Evolutionary conservation across 768 basidiomycete genomes (phyloP).

Genomic region (Sarcodon sp.): DNA sequence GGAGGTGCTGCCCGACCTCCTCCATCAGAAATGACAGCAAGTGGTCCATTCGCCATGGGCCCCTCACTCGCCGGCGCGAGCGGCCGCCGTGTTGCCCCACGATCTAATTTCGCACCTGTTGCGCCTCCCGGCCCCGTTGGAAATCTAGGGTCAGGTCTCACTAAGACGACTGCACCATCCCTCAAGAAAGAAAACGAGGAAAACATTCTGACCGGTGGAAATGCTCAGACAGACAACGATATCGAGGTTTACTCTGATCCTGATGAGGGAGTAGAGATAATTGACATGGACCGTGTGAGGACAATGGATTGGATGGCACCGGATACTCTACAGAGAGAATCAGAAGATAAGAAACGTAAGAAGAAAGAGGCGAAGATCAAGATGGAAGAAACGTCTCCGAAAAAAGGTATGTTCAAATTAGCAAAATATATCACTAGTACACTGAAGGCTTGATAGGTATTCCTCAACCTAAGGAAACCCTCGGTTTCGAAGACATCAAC

Average conservation of each 20-base stretch:
- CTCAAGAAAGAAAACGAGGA: conserved; percentile 25
- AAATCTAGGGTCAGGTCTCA: conserved; percentile 34
- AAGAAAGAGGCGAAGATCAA: conserved; percentile 24
- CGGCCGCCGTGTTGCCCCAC: conserved; percentile 36
- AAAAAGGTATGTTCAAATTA: conserved; percentile 18
- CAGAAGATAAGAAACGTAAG: conserved; percentile 20
- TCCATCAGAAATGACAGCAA: conserved; percentile 65
- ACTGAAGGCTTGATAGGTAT: not conserved
- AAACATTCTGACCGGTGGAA: conserved; percentile 8
- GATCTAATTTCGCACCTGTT: conserved; percentile 42
- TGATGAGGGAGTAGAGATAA: conserved; percentile 77
- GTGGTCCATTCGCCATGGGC: conserved; percentile 82
- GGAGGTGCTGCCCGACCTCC: conserved; percentile 34
- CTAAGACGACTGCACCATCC: conserved; percentile 34
- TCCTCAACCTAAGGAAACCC: conserved; percentile 2
- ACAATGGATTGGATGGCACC: conserved; percentile 88
- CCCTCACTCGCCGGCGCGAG: conserved; percentile 55
- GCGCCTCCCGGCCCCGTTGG: conserved; percentile 25
- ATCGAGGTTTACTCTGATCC: conserved; percentile 76
- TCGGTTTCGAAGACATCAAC: conserved; percentile 24
- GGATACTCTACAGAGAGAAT: conserved; percentile 49
- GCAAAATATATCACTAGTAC: not conserved
- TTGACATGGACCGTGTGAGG: conserved; percentile 69
- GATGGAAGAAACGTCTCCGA: conserved; percentile 26
- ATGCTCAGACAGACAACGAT: conserved; percentile 28